Conservation (phyloP, 208 protist genomes). For the Leishmania aethiopica region DNA sequence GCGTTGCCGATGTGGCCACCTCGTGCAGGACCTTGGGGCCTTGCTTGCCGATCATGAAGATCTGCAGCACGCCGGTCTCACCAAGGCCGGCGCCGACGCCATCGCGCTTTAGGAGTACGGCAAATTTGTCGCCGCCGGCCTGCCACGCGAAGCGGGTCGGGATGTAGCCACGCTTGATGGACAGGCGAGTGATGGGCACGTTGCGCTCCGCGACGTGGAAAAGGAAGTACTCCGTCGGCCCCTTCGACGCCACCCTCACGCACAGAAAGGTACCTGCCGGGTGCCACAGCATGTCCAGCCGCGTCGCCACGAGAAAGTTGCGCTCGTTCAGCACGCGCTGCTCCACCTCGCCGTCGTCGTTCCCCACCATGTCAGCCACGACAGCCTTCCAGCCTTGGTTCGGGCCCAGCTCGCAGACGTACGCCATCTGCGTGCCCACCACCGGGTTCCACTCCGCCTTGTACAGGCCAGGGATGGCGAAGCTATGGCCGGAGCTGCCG, state of each 20-base stretch:
- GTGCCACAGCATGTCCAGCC: constrained; percentile 89
- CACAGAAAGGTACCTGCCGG: constrained; percentile 84
- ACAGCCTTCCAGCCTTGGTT: constrained; percentile 81
- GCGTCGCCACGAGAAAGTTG: constrained; percentile 80
- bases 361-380: constrained; percentile 72
- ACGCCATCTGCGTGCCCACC: constrained; percentile 76
- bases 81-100: constrained; percentile 45
- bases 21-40: constrained; percentile 72
- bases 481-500: constrained; percentile 60
- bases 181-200: constrained; percentile 66
- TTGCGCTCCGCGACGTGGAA: constrained; percentile 68
- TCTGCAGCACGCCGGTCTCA: constrained; percentile 70
- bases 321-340: constrained; percentile 78
- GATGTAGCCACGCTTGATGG: constrained; percentile 69
- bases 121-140: constrained; percentile 81
- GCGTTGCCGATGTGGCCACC: constrained; percentile 58
- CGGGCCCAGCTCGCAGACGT: constrained; percentile 52
- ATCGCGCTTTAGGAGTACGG: constrained; percentile 62
- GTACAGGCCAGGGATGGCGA: constrained; percentile 70
- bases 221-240: constrained; percentile 79
- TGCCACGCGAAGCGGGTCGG: constrained; percentile 88
- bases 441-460: constrained; percentile 89
- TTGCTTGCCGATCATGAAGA: constrained; percentile 81
- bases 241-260: constrained; percentile 70
- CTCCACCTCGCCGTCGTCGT: constrained; percentile 73